These are phyloP conservation scores for Epichloe brachyelytri DNA, from an alignment of 2,329 filamentous ascomycete genomes.

Conservation along the genomic window DNA sequence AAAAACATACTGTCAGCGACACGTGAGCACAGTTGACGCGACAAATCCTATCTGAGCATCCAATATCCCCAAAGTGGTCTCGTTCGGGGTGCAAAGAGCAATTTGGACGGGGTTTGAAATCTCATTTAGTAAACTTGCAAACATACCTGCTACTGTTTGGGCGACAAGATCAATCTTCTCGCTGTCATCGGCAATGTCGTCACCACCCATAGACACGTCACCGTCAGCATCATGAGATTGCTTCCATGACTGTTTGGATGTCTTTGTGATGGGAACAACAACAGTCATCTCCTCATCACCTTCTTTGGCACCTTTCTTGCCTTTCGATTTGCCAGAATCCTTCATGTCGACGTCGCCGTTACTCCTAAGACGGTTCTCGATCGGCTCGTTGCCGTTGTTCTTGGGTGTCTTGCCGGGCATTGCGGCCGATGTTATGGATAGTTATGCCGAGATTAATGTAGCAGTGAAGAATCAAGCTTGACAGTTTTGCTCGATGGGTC, in stretches of 20 bases:
- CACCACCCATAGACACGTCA: slow-evolving; percentile 59
- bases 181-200: slow-evolving; percentile 38
- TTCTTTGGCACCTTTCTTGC: slow-evolving; percentile 51
- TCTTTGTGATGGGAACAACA: slow-evolving; percentile 62
- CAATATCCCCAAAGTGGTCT: neutral
- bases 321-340: slow-evolving; percentile 53
- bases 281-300: slow-evolving; percentile 72
- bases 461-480: neutral
- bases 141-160: slow-evolving; percentile 47
- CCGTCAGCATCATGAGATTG: slow-evolving; percentile 48
- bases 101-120: neutral
- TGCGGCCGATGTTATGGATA: slow-evolving; percentile 12
- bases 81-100: neutral
- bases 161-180: slow-evolving; percentile 48
- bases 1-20: slow-evolving; percentile 8
- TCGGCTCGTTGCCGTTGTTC: slow-evolving; percentile 56
- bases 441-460: neutral
- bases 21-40: neutral
- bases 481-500: neutral
- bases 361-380: slow-evolving; percentile 54
- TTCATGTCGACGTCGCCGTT: slow-evolving; percentile 57
- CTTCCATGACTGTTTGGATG: slow-evolving; percentile 42
- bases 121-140: neutral
- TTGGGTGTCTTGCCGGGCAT: slow-evolving; percentile 67
- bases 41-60: too few relatives aligned